A percentile compares a stretch with the other conserved stretches of the same genome.
phyloP scores from a whole-genome alignment of 805 yeast genomes.

The Teunomyces tritomae region DNA sequence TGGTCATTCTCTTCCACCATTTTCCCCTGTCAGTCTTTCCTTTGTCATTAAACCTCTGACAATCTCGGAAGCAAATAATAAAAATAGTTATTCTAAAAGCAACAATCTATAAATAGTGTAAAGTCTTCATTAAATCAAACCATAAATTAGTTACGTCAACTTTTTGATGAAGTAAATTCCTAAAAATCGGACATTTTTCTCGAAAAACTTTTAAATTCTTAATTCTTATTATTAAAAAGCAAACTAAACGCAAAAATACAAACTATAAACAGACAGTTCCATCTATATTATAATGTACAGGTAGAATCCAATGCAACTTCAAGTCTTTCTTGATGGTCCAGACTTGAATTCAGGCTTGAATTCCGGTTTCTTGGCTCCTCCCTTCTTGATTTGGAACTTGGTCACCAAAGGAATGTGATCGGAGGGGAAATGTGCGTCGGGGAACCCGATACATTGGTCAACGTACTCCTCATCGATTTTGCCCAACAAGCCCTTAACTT shows the following conservation, averaged over 20 bases:
- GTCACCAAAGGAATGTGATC: slow-evolving; percentile 90
- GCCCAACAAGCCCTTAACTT: slow-evolving; percentile 84
- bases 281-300: slow-evolving; percentile 1
- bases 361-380: slow-evolving; percentile 36
- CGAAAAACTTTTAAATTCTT: neutral
- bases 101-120: too few relatives aligned
- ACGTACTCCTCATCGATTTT: slow-evolving; percentile 77
- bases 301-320: neutral
- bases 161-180: too few relatives aligned
- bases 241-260: slow-evolving; percentile 2
- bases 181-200: neutral
- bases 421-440: slow-evolving; percentile 89
- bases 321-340: slow-evolving; percentile 40
- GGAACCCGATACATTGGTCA: slow-evolving; percentile 81
- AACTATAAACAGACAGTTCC: slow-evolving; percentile 3
- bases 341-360: slow-evolving; percentile 45
- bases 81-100: too few relatives aligned
- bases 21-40: too few relatives aligned
- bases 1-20: too few relatives aligned
- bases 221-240: neutral
- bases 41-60: too few relatives aligned
- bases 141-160: too few relatives aligned
- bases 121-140: too few relatives aligned
- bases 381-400: slow-evolving; percentile 67
- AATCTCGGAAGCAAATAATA: too few relatives aligned